Percentiles rank a stretch among this genome's conserved stretches.
Evolutionary conservation across 2,329 filamentous ascomycete species (phyloP).

Genomic region (Pseudocercospora fijiensis): DNA sequence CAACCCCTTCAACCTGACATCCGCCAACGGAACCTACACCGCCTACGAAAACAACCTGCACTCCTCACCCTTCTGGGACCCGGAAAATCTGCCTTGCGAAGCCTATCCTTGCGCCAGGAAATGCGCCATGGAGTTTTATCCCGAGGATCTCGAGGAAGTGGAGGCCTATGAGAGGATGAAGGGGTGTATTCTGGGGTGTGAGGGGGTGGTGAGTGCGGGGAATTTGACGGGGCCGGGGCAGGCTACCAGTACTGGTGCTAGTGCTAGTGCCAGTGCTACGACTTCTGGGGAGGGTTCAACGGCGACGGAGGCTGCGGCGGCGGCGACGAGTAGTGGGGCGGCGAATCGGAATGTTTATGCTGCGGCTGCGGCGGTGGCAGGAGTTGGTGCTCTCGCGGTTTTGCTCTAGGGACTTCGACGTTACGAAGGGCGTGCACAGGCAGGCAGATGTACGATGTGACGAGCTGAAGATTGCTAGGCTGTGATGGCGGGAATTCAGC

Average conservation of each 20-base stretch:
- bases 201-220: constrained; percentile 28
- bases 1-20: constrained; percentile 33
- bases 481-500: not conserved
- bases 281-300: not conserved
- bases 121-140: constrained; percentile 33
- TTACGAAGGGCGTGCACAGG: not conserved
- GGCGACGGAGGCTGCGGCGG: not conserved
- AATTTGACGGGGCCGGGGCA: constrained; percentile 21
- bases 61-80: constrained; percentile 35
- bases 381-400: constrained; percentile 15
- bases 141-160: constrained; percentile 29
- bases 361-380: constrained; percentile 13
- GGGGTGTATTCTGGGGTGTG: constrained; percentile 33
- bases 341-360: not conserved
- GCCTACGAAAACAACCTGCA: constrained; percentile 34
- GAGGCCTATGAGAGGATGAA: constrained; percentile 33
- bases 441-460: not conserved
- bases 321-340: constrained; percentile 9
- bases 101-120: constrained; percentile 34
- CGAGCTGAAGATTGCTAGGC: not conserved
- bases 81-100: constrained; percentile 33
- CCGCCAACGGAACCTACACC: constrained; percentile 32
- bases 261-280: not conserved
- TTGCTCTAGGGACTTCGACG: constrained; percentile 6
- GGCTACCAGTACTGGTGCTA: constrained; percentile 6